Conservation (phyloP, 2,329 filamentous ascomycete genomes). For the Claviceps humidiphila region DNA sequence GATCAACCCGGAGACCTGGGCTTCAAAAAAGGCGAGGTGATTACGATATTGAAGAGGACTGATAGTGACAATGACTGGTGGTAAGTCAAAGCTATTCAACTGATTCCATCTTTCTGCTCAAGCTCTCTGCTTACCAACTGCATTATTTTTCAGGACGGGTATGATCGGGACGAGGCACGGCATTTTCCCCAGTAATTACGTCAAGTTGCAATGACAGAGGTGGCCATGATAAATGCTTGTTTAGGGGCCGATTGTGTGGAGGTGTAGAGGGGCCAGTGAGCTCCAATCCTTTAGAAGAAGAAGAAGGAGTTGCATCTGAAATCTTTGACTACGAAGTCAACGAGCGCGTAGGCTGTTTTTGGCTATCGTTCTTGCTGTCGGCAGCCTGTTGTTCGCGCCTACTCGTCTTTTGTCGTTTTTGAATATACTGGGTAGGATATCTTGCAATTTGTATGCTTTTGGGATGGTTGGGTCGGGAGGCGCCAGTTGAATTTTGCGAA, state of each 20-base stretch:
- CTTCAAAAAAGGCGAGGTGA: constrained; percentile 95
- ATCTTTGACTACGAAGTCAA: no score
- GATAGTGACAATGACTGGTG: constrained; percentile 95
- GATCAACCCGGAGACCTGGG: constrained; percentile 85
- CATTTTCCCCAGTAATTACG: constrained; percentile 81
- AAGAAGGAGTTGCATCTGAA: no score
- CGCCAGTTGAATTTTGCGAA: background rate
- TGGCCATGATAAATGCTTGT: constrained; percentile 11
- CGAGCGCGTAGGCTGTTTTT: no score
- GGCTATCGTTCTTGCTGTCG: background rate
- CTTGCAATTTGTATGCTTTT: background rate
- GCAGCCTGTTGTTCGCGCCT: no score
- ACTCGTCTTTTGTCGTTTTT: background rate
- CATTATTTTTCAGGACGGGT: constrained; percentile 52
- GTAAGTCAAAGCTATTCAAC: constrained; percentile 28
- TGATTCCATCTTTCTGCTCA: background rate
- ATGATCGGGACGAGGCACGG: constrained; percentile 73
- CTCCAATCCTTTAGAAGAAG: no score
- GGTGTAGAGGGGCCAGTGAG: no score
- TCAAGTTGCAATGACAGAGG: constrained; percentile 46
- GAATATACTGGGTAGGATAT: background rate
- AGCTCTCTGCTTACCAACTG: background rate
- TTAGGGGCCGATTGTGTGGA: background rate
- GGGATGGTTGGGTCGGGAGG: background rate
- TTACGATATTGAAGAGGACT: constrained; percentile 88